Percentiles rank a stretch among this genome's conserved stretches.
Evolutionary conservation across 371 early-diverging fungal species (phyloP).

Genomic region (Coemansia linderi): DNA sequence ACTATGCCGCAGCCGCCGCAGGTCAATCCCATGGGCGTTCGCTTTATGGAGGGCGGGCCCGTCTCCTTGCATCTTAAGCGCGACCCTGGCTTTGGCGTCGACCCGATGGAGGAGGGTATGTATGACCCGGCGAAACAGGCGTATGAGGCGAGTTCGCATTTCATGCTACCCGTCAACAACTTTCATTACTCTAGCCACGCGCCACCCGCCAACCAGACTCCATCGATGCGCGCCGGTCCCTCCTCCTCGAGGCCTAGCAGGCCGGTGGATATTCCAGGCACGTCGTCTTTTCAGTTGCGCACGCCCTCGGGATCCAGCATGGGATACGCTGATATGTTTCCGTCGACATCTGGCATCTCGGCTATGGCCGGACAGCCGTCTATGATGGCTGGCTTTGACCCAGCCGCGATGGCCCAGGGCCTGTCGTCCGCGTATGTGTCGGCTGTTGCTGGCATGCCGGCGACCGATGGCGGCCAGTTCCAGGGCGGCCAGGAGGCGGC

Average conservation of each 20-base stretch:
- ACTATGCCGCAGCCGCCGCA: conserved; percentile 35
- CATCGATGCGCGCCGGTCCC: conserved; percentile 9
- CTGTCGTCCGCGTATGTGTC: conserved; percentile 51
- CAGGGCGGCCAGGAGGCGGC: neutral
- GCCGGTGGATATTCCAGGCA: conserved; percentile 20
- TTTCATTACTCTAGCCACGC: conserved; percentile 21
- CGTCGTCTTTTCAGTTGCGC: conserved; percentile 15
- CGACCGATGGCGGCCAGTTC: neutral
- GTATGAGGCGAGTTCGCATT: conserved; percentile 42
- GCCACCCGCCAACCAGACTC: neutral
- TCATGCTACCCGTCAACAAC: conserved; percentile 40
- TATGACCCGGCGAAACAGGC: conserved; percentile 50
- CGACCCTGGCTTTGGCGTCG: conserved; percentile 47
- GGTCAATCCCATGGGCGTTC: conserved; percentile 38
- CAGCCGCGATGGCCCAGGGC: conserved; percentile 33
- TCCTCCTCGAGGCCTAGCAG: neutral
- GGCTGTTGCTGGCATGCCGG: conserved; percentile 29
- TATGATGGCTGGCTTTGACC: conserved; percentile 32
- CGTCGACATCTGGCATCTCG: conserved; percentile 12
- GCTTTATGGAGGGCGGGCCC: conserved; percentile 32
- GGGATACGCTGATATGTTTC: conserved; percentile 8
- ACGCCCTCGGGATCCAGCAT: conserved; percentile 37
- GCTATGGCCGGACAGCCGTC: conserved; percentile 7
- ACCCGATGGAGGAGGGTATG: conserved; percentile 36
- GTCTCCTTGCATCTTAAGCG: conserved; percentile 49